Evolutionary conservation across 208 protist species (phyloP).

Genomic region (Leishmania arabica): DNA sequence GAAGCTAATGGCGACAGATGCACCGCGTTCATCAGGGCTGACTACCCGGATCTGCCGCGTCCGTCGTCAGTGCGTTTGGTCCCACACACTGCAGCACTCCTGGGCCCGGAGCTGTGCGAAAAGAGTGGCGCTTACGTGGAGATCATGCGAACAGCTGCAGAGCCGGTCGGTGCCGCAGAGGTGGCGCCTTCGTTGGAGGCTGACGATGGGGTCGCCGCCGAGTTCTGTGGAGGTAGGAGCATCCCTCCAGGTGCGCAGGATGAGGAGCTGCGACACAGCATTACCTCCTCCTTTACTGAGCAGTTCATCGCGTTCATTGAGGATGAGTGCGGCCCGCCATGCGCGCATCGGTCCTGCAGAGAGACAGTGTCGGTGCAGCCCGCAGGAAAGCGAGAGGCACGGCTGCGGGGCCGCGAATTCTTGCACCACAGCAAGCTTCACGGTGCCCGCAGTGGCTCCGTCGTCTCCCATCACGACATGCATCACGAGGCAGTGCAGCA

Average conservation of each 20-base stretch:
- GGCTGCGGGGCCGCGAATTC: no score
- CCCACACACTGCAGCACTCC: constrained; percentile 16
- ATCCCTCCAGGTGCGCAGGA: not conserved
- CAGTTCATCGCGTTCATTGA: not conserved
- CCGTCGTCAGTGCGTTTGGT: constrained; percentile 29
- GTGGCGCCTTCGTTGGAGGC: not conserved
- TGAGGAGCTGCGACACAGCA: not conserved
- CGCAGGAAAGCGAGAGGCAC: no score
- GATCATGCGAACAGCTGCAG: not conserved
- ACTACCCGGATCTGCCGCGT: not conserved
- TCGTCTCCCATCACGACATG: not conserved
- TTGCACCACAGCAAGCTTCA: not conserved
- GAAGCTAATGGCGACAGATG: not conserved
- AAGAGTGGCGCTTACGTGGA: constrained; percentile 4
- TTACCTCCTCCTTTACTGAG: constrained; percentile 7
- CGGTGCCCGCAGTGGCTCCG: not conserved
- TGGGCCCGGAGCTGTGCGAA: constrained; percentile 10
- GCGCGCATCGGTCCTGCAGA: not conserved
- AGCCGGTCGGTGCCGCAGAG: not conserved
- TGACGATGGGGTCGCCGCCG: not conserved
- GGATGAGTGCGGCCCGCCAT: not conserved
- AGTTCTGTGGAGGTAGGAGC: not conserved
- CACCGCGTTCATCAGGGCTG: not conserved
- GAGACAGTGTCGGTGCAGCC: not conserved
- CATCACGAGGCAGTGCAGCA: not conserved